These are phyloP conservation scores for Fraxinus greggii DNA, from an alignment of 305 asterid species.

Conservation along the genomic window DNA sequence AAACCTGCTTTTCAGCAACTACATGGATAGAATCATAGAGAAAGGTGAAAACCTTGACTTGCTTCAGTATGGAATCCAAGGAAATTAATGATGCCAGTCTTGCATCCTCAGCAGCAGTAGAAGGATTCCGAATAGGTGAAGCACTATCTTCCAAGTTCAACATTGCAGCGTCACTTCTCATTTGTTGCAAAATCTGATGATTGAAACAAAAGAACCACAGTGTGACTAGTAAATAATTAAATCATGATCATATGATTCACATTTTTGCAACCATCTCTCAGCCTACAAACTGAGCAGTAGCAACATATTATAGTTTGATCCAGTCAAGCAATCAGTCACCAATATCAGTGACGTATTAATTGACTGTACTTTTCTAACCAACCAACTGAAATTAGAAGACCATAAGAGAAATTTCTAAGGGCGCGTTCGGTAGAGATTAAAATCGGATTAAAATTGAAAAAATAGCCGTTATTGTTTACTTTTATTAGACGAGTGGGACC, in stretches of 20 bases:
- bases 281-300: no score
- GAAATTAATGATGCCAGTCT: slow-evolving; percentile 91
- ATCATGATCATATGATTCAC: background rate
- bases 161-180: slow-evolving; percentile 73
- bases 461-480: no score
- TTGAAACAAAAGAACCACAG: slow-evolving; percentile 19
- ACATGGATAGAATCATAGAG: slow-evolving; percentile 12
- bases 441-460: no score
- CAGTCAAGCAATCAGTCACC: background rate
- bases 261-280: no score
- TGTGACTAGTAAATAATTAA: slow-evolving; percentile 3
- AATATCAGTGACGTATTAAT: background rate
- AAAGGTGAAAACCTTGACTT: slow-evolving; percentile 67
- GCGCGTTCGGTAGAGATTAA: no score
- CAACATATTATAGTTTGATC: no score
- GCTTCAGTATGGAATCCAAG: slow-evolving; percentile 89
- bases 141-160: slow-evolving; percentile 76
- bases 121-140: slow-evolving; percentile 80
- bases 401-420: background rate
- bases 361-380: background rate
- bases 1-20: slow-evolving; percentile 11
- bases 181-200: slow-evolving; percentile 85
- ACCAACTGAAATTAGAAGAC: background rate
- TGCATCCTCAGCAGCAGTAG: slow-evolving; percentile 98
- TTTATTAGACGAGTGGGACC: no score